phyloP scores from a whole-genome alignment of 306 rosid species.

The Castanopsis chinensis region DNA sequence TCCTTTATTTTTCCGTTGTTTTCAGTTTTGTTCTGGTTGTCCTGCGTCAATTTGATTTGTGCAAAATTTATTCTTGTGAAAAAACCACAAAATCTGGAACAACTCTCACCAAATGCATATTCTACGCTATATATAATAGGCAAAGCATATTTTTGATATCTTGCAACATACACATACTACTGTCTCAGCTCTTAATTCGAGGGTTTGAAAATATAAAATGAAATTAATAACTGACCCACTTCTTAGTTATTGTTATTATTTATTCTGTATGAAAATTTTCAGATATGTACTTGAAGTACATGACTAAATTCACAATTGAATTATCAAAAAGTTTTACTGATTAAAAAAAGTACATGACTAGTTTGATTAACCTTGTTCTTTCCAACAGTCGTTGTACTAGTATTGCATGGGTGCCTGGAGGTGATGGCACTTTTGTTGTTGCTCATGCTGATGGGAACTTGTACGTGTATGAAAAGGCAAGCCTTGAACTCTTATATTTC shows the following conservation, averaged over 20 bases:
- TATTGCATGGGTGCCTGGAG: constrained; percentile 90
- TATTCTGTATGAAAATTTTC: too few relatives aligned
- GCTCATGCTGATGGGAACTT: constrained; percentile 95
- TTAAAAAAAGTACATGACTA: neutral
- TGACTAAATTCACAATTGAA: neutral
- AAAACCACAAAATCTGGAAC: neutral
- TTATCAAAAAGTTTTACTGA: too few relatives aligned
- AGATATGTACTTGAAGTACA: neutral
- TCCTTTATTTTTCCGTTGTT: too few relatives aligned
- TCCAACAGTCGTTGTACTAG: constrained; percentile 85
- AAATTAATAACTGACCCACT: neutral
- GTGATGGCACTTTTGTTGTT: constrained; percentile 87
- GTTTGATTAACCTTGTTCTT: constrained; percentile 35
- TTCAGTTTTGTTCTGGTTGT: too few relatives aligned
- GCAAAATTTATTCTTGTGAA: neutral
- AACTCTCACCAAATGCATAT: neutral
- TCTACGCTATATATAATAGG: neutral
- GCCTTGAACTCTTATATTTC: constrained; percentile 25
- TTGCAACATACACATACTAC: neutral
- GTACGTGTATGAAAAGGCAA: constrained; percentile 88
- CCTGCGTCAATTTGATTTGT: too few relatives aligned
- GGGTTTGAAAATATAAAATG: neutral
- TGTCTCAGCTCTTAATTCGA: neutral
- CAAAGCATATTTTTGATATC: neutral
- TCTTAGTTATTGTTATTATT: neutral